These are phyloP conservation scores for Chaetomiaceae sp. DNA, from an alignment of 2,329 filamentous ascomycete species.

Conservation along the genomic window DNA sequence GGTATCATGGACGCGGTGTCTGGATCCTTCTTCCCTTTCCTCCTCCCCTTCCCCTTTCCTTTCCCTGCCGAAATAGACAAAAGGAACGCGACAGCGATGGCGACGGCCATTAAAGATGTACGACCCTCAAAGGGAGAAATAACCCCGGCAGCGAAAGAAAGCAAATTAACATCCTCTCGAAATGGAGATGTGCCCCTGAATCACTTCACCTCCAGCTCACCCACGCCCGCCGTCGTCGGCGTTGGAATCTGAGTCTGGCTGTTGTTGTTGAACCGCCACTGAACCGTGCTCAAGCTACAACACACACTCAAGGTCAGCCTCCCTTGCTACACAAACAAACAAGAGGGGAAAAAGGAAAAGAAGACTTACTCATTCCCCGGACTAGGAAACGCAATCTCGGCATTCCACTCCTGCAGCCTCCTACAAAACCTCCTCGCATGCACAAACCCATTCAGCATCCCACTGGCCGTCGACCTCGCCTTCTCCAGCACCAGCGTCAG, in stretches of 20 bases:
- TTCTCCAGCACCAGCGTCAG: conserved; percentile 24
- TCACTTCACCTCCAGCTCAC: neutral
- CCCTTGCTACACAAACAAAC: neutral
- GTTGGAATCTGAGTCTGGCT: neutral
- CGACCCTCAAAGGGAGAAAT: too few relatives aligned
- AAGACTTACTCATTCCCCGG: neutral
- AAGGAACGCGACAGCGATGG: too few relatives aligned
- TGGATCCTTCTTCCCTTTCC: too few relatives aligned
- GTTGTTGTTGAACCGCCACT: conserved; percentile 1
- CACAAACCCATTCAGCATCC: conserved; percentile 19
- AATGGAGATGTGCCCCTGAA: too few relatives aligned
- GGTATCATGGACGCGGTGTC: neutral
- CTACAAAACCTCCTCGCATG: conserved; percentile 26
- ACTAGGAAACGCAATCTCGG: conserved; percentile 3
- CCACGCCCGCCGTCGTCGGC: neutral
- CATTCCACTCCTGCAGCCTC: conserved; percentile 21
- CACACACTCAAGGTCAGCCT: neutral
- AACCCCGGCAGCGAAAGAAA: neutral
- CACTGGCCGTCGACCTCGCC: conserved; percentile 9
- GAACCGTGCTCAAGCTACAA: neutral
- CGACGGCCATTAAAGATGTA: too few relatives aligned
- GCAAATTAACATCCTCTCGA: neutral
- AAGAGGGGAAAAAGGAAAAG: too few relatives aligned
- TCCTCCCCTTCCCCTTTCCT: neutral
- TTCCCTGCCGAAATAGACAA: neutral